Evolutionary conservation across 352 stramenopile genomes (phyloP).

Genomic region (Phytophthora pseudosyringae): DNA sequence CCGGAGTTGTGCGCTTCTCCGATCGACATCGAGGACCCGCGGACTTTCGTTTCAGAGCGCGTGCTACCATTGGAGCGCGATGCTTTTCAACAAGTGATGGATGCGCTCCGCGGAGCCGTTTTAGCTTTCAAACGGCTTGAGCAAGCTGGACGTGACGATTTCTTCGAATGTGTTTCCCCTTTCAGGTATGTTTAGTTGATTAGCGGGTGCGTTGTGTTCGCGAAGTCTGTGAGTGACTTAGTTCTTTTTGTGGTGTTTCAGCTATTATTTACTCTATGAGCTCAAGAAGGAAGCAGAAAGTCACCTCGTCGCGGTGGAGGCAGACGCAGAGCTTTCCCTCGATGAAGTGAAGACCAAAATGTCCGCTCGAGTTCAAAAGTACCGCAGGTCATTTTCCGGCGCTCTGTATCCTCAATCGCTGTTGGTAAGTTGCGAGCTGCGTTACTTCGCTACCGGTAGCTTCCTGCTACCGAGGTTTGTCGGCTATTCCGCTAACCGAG

Average conservation of each 20-base stretch:
- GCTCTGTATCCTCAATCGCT: slow-evolving; percentile 46
- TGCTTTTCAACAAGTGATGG: slow-evolving; percentile 60
- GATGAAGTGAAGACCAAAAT: slow-evolving; percentile 54
- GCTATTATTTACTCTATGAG: slow-evolving; percentile 42
- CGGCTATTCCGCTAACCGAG: not conserved
- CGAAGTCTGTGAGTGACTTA: not conserved
- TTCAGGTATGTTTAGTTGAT: slow-evolving; percentile 41
- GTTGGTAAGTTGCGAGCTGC: slow-evolving; percentile 31
- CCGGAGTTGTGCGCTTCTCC: slow-evolving; percentile 33
- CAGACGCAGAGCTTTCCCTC: slow-evolving; percentile 30
- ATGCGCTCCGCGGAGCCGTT: slow-evolving; percentile 44
- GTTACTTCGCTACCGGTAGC: too few species aligned
- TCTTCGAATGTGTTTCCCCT: slow-evolving; percentile 32
- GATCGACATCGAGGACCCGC: slow-evolving; percentile 23
- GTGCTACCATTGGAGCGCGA: slow-evolving; percentile 57
- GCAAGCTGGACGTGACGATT: slow-evolving; percentile 10
- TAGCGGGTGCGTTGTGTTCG: not conserved
- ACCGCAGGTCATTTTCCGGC: slow-evolving; percentile 46
- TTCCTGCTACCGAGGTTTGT: too few species aligned
- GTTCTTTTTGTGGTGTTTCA: slow-evolving; percentile 18
- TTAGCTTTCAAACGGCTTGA: slow-evolving; percentile 39
- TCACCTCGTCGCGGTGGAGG: slow-evolving; percentile 26
- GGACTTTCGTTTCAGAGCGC: slow-evolving; percentile 35
- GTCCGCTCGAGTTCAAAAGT: slow-evolving; percentile 45
- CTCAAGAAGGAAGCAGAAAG: slow-evolving; percentile 58